phyloP scores from a whole-genome alignment of 345 rosid species.

The Melaleuca quinquenervia region DNA sequence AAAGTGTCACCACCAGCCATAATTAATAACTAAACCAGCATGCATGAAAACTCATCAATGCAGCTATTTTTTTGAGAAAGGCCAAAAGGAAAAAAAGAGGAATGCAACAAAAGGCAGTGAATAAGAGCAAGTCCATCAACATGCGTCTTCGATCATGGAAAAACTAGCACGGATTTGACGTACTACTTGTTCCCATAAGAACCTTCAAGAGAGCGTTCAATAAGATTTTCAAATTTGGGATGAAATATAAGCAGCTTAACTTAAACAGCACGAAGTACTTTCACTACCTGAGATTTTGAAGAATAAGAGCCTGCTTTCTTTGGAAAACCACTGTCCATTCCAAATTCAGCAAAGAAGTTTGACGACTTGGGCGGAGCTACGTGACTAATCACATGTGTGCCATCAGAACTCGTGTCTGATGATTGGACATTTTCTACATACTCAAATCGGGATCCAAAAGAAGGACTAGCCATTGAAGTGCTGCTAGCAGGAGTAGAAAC shows the following conservation, averaged over 20 bases:
- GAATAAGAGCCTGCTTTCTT: conserved; percentile 55
- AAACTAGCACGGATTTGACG: neutral
- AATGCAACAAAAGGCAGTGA: neutral
- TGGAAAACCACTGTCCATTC: conserved; percentile 65
- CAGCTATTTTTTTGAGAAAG: neutral
- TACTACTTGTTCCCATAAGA: neutral
- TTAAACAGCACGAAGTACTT: neutral
- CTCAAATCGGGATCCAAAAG: conserved; percentile 84
- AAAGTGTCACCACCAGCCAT: neutral
- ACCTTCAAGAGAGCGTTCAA: neutral
- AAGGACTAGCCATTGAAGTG: conserved; percentile 33
- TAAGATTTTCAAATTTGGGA: neutral
- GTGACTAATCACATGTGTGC: conserved; percentile 71
- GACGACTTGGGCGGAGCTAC: conserved; percentile 93
- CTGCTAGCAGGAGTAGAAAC: conserved; percentile 44
- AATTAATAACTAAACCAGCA: neutral
- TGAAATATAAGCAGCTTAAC: neutral
- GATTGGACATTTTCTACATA: conserved; percentile 60
- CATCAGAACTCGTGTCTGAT: conserved; percentile 39
- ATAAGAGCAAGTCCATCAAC: neutral
- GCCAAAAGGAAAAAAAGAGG: neutral
- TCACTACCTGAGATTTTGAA: conserved; percentile 60
- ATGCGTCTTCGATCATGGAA: neutral
- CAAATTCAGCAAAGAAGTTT: conserved; percentile 80
- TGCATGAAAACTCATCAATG: neutral